A percentile compares a stretch with the other conserved stretches of the same genome.
phyloP scores from a whole-genome alignment of 495 filamentous ascomycete genomes.

The Daldinia loculata region DNA sequence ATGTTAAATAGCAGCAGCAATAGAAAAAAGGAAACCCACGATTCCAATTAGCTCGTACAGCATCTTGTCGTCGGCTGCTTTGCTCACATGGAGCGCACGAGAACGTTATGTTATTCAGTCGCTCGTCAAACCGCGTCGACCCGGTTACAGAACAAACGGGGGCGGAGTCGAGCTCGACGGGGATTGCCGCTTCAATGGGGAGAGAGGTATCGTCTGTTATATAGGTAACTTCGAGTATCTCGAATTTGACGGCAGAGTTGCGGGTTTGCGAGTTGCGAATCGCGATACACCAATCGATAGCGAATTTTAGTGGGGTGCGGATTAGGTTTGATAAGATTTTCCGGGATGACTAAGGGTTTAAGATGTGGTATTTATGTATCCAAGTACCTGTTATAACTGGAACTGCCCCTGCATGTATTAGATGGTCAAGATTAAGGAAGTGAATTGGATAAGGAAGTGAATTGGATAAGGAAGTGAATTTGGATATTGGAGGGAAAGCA shows the following conservation, averaged over 20 bases:
- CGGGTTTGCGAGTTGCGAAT: background rate
- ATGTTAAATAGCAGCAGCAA: background rate
- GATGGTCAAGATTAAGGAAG: too few species aligned
- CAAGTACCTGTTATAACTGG: too few species aligned
- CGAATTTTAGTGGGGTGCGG: background rate
- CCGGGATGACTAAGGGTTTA: background rate
- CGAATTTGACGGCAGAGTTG: background rate
- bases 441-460: too few species aligned
- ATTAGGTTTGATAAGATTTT: background rate
- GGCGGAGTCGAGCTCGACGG: too few species aligned
- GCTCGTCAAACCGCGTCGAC: too few species aligned
- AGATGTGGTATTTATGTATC: too few species aligned
- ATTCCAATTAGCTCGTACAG: conserved; percentile 97
- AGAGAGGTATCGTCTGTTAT: background rate
- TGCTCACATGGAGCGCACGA: conserved; percentile 34
- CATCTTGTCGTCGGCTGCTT: conserved; percentile 63
- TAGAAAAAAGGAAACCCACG: conserved; percentile 63
- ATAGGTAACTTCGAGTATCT: background rate
- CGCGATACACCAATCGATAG: background rate
- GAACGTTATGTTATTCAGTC: background rate
- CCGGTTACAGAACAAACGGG: too few species aligned
- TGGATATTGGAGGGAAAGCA: too few species aligned
- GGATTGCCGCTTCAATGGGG: too few species aligned
- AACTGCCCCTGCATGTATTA: too few species aligned
- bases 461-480: too few species aligned